Percentiles rank a stretch among this genome's conserved stretches.
These are phyloP conservation scores for Chrysoporthe deuterocubensis DNA, from an alignment of 2,329 filamentous ascomycete species.

Conservation along the genomic window DNA sequence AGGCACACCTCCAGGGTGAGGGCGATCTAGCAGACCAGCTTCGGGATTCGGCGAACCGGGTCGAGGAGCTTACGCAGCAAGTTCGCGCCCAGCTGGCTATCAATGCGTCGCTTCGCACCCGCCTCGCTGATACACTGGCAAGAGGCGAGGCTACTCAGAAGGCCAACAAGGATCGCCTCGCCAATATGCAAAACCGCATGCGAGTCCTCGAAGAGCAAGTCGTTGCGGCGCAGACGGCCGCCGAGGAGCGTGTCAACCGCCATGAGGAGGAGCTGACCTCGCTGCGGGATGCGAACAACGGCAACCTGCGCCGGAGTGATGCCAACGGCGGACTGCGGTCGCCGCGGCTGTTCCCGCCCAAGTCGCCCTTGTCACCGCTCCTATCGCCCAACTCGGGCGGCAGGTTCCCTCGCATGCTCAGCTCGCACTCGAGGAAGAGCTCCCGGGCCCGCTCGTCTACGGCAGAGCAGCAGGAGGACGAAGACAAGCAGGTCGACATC, in stretches of 20 bases:
- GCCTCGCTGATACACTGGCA: constrained; percentile 77
- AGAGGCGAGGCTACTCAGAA: constrained; percentile 86
- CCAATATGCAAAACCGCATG: constrained; percentile 79
- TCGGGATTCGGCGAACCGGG: constrained; percentile 71
- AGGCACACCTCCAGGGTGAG: constrained; percentile 61
- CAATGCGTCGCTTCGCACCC: constrained; percentile 75
- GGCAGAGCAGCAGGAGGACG: constrained; percentile 71
- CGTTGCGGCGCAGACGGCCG: constrained; percentile 79
- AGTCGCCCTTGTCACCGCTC: constrained; percentile 61
- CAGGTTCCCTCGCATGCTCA: constrained; percentile 29
- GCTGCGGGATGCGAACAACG: constrained; percentile 76
- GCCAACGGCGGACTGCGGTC: constrained; percentile 45
- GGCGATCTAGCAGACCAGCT: constrained; percentile 71
- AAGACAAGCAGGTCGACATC: constrained; percentile 74
- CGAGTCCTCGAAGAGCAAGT: constrained; percentile 84
- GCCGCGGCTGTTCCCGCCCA: constrained; percentile 58
- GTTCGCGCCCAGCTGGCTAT: constrained; percentile 80
- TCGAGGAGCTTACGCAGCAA: constrained; percentile 78
- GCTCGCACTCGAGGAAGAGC: constrained; percentile 25
- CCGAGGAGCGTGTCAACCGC: constrained; percentile 79
- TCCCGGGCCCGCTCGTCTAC: constrained; percentile 40
- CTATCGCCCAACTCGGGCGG: constrained; percentile 25
- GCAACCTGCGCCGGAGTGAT: constrained; percentile 74
- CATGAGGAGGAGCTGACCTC: constrained; percentile 85
- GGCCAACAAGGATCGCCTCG: constrained; percentile 79